Conservation (phyloP, 768 basidiomycete genomes). For the Rhizopogon vinicolor region DNA sequence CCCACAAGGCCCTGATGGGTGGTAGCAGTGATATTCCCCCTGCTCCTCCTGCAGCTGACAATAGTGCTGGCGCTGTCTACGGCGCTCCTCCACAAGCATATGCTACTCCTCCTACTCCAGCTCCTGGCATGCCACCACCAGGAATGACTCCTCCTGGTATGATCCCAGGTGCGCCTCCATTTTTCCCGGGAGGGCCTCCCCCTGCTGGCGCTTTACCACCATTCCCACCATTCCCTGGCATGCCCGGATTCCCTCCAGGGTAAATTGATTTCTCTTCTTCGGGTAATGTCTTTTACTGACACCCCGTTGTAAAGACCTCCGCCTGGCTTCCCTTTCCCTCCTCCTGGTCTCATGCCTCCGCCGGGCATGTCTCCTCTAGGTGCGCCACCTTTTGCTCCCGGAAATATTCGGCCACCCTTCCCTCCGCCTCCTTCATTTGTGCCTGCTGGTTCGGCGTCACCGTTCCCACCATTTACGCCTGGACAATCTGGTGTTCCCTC, state of each 20-base stretch:
- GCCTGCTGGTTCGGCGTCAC: conserved; percentile 22
- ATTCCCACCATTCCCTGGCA: conserved; percentile 36
- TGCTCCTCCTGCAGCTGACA: conserved; percentile 33
- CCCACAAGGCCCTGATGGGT: conserved; percentile 92
- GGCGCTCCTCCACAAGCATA: conserved; percentile 75
- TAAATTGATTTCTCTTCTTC: conserved; percentile 26
- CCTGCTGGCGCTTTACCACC: conserved; percentile 38
- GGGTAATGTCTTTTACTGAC: conserved; percentile 11
- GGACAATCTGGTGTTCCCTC: conserved; percentile 11
- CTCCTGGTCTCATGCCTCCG: conserved; percentile 30
- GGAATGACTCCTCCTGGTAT: conserved; percentile 34
- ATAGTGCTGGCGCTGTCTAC: conserved; percentile 57
- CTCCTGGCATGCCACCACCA: conserved; percentile 18
- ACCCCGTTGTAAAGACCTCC: conserved; percentile 30
- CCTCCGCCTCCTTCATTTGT: conserved; percentile 33
- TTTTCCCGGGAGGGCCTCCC: conserved; percentile 32
- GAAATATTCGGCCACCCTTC: conserved; percentile 30
- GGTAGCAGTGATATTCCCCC: conserved; percentile 33
- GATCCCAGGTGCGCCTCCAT: conserved; percentile 40
- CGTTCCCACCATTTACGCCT: conserved; percentile 22
- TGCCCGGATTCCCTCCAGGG: conserved; percentile 56
- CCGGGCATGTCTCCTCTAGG: conserved; percentile 35
- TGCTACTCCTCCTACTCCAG: conserved; percentile 35
- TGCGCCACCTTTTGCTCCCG: conserved; percentile 32
- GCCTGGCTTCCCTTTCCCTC: conserved; percentile 52